A percentile compares a stretch with the other conserved stretches of the same genome.
These are phyloP conservation scores for Dissoconium aciculare DNA, from an alignment of 2,329 filamentous ascomycete genomes.

Conservation along the genomic window DNA sequence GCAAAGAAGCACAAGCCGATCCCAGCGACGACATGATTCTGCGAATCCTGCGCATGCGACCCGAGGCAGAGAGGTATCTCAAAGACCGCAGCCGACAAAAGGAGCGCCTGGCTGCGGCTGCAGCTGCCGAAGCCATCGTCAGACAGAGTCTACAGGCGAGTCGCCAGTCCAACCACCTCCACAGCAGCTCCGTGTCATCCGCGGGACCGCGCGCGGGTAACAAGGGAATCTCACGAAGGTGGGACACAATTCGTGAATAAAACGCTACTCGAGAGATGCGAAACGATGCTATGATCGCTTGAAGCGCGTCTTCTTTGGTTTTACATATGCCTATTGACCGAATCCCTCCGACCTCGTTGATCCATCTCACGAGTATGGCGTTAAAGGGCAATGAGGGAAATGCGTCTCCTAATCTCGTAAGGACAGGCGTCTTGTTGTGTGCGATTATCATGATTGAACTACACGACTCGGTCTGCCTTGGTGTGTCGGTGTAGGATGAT, in stretches of 20 bases:
- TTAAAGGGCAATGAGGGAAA: no score
- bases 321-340: no score
- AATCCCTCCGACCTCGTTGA: no score
- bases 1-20: slow-evolving; percentile 88
- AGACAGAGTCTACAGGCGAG: slow-evolving; percentile 65
- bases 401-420: no score
- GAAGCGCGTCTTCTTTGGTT: no score
- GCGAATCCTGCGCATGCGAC: slow-evolving; percentile 84
- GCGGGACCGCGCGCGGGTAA: slow-evolving; percentile 2
- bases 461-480: no score
- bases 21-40: slow-evolving; percentile 97
- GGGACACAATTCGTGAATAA: slow-evolving; percentile 14
- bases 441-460: no score
- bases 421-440: no score
- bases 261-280: no score
- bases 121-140: slow-evolving; percentile 87
- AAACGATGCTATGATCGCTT: no score
- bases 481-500: no score
- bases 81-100: slow-evolving; percentile 86
- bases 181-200: slow-evolving; percentile 4
- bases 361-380: no score
- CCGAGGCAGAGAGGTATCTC: slow-evolving; percentile 74
- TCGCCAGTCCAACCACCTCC: slow-evolving; percentile 8
- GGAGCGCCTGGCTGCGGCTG: slow-evolving; percentile 77
- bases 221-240: slow-evolving; percentile 6